Evolutionary conservation across 768 basidiomycete genomes (phyloP), one percentile per base, ranked within the genome.

Genomic region (Suillus discolor): DNA sequence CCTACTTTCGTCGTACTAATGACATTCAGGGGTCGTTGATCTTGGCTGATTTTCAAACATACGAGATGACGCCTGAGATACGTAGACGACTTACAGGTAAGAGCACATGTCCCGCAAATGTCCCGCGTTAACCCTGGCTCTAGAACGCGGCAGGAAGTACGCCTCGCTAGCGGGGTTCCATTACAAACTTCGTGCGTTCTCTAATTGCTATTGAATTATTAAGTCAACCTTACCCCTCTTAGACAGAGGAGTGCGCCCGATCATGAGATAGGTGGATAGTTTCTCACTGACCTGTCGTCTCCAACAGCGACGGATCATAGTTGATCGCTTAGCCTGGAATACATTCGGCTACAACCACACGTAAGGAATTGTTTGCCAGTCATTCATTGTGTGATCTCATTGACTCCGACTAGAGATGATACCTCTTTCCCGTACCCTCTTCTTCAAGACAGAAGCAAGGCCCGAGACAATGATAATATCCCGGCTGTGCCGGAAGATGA

Each of bases 71-170:
- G 6, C 38, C 63, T 20, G 61, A 64, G n/a, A 62, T 64, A 45
- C 20, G n/a, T 6, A 28, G 9, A 3, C 38, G 42, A 36, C 42
- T 64, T 44, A 45, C 16, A 5, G 63, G 63, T 64, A 64, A 12
- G 42, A 31, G 34, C 6, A 36, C 31, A 36, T 62, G 63, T 25
- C 23, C 42, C 4, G 6, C 4, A 57, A 63, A 18, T 63, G 25
- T 45, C 23, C 34, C 20, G 6, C 31, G 11, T 61, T 61, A 62
- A 60, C 39, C 34, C 23, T 36, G 28, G 16, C 15, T 62, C 62
- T 59, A 59, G 62, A 62, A 34, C 63, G 63, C 18, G 63, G 63
- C 18, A 38, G 63, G 34, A 59, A 39, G 25, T 64, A 64, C 16
- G 42, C 15, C 38, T 25, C 61, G 8, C 23, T 64, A 34, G 54